phyloP scores from a whole-genome alignment of 192 early-diverging fungal genomes.

The Backusella australiensis region DNA sequence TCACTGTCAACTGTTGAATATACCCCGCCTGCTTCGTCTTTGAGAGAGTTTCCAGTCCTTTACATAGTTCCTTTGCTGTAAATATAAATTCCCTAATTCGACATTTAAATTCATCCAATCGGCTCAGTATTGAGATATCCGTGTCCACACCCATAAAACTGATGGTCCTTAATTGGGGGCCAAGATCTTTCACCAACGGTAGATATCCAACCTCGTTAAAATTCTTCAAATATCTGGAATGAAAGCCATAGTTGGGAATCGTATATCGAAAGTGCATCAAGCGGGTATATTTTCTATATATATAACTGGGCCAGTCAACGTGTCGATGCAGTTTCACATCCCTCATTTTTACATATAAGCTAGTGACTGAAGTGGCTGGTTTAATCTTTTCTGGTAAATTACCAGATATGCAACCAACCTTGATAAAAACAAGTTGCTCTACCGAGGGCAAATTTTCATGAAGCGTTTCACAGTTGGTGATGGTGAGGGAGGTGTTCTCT shows the following conservation, averaged over 20 bases:
- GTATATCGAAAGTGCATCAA: neutral
- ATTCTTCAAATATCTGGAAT: neutral
- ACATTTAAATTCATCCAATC: neutral
- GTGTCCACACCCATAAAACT: neutral
- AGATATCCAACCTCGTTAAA: neutral
- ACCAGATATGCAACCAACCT: neutral
- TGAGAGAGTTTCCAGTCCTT: neutral
- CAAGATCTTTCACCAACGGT: neutral
- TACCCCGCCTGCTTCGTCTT: neutral
- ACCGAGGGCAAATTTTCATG: neutral
- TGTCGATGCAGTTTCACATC: conserved; percentile 4
- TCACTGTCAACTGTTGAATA: neutral
- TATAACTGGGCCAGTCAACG: neutral
- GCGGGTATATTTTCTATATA: neutral
- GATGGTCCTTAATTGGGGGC: neutral
- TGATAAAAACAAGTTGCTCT: neutral
- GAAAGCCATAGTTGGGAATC: neutral
- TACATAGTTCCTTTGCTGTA: neutral
- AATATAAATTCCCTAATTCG: neutral
- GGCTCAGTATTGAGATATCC: neutral
- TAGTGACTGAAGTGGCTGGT: neutral
- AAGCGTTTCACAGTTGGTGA: neutral
- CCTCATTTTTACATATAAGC: neutral
- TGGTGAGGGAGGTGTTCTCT: neutral
- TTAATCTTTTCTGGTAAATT: neutral